These are phyloP conservation scores for Pyrenopolyporus hunteri DNA, from an alignment of 495 filamentous ascomycete species.

Conservation along the genomic window DNA sequence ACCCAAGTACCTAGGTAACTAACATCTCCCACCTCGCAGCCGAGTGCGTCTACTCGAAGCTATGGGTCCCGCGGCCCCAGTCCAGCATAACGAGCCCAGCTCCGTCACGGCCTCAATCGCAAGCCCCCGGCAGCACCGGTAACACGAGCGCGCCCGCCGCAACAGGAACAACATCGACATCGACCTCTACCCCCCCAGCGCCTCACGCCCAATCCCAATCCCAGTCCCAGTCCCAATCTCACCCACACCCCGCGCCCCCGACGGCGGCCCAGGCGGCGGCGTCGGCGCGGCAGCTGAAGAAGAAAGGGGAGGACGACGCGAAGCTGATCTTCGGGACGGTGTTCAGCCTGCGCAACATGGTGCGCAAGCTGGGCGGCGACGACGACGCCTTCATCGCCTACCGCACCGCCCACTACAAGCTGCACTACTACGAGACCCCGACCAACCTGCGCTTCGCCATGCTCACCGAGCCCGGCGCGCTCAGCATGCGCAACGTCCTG, in stretches of 20 bases:
- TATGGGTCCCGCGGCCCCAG: slow-evolving; percentile 59
- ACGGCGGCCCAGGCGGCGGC: neutral
- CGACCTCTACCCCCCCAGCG: neutral
- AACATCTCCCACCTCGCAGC: slow-evolving; percentile 54
- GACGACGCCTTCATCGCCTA: slow-evolving; percentile 93
- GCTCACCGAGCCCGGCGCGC: slow-evolving; percentile 88
- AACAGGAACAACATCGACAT: neutral
- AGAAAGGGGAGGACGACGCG: slow-evolving; percentile 69
- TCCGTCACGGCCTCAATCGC: slow-evolving; percentile 18
- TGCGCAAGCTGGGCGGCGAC: slow-evolving; percentile 86
- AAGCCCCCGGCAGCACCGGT: slow-evolving; percentile 16
- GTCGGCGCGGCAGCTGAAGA: neutral
- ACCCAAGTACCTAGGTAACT: neutral
- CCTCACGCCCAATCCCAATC: neutral
- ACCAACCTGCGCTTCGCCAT: slow-evolving; percentile 96
- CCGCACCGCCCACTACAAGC: slow-evolving; percentile 91
- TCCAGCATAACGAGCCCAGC: slow-evolving; percentile 24
- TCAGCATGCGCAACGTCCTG: slow-evolving; percentile 88
- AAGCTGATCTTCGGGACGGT: slow-evolving; percentile 97
- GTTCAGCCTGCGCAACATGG: slow-evolving; percentile 96
- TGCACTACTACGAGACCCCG: slow-evolving; percentile 98
- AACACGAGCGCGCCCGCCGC: no score
- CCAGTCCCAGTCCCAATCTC: neutral
- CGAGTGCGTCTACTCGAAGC: slow-evolving; percentile 95
- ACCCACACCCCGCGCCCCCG: neutral